phyloP scores from a whole-genome alignment of 225 moss, liverwort and hornwort genomes.

The Pseudoscleropodium purum region DNA sequence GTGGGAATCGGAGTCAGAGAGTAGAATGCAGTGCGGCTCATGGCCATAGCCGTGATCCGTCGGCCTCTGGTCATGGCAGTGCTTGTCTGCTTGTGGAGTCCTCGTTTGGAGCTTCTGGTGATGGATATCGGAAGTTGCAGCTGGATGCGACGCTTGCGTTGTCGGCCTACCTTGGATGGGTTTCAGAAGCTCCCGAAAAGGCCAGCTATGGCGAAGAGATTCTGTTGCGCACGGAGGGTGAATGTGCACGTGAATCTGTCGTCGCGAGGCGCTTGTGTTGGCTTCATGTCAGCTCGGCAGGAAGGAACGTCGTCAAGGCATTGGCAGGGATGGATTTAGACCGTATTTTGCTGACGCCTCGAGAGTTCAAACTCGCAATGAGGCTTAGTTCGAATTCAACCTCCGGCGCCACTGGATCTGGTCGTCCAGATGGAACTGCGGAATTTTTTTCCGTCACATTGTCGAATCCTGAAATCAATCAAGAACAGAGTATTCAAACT shows the following conservation, averaged over 20 bases:
- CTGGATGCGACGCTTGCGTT: slow-evolving; percentile 9
- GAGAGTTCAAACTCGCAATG: neutral
- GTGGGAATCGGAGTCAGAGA: slow-evolving; percentile 8
- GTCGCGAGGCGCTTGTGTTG: neutral
- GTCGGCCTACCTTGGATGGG: slow-evolving; percentile 10
- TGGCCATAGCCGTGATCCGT: neutral
- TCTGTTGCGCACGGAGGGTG: neutral
- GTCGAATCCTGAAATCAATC: neutral
- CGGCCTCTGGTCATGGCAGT: neutral
- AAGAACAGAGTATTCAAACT: neutral
- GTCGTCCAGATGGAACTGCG: neutral
- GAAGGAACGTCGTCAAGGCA: neutral
- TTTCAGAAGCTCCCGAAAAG: neutral
- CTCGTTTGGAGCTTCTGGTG: neutral
- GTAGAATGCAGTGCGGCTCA: slow-evolving; percentile 6
- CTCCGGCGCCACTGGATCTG: neutral
- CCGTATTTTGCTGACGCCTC: neutral
- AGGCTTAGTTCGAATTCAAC: neutral
- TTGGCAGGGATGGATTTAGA: neutral
- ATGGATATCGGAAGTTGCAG: slow-evolving; percentile 1
- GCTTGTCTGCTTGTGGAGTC: slow-evolving; percentile 16
- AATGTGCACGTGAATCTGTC: neutral
- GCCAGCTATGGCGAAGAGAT: neutral
- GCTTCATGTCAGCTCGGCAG: neutral
- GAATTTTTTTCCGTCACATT: slow-evolving; percentile 2